These are phyloP conservation scores for Cryptococcus sp. DNA, from an alignment of 1,284 basidiomycete species.

Conservation along the genomic window DNA sequence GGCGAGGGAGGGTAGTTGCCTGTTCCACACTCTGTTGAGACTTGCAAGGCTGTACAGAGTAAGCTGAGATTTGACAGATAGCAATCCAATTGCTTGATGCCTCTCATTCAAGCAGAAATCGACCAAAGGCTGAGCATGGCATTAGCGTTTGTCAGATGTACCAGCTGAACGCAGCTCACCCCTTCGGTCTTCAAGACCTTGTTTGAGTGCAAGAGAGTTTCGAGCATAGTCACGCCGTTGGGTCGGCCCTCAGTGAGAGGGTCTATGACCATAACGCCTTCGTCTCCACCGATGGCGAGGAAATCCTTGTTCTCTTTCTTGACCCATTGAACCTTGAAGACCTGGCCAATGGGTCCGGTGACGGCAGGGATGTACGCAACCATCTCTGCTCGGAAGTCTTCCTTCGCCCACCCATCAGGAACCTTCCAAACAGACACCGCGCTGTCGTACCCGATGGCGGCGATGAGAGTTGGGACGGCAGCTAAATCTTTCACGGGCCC, in stretches of 20 bases:
- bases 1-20: constrained; percentile 32
- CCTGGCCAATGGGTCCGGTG: constrained; percentile 16
- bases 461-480: constrained; percentile 27
- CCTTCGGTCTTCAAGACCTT: constrained; percentile 40
- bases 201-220: constrained; percentile 12
- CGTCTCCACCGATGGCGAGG: constrained; percentile 38
- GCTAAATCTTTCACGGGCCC: constrained; percentile 41
- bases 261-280: constrained; percentile 39
- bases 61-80: constrained; percentile 33
- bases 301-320: constrained; percentile 26
- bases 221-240: background rate
- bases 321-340: constrained; percentile 40
- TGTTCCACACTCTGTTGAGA: constrained; percentile 42
- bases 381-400: constrained; percentile 30
- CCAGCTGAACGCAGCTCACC: constrained; percentile 21
- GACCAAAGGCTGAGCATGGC: constrained; percentile 21
- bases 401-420: constrained; percentile 29
- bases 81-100: constrained; percentile 42
- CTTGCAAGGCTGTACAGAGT: constrained; percentile 38
- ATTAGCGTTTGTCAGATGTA: background rate
- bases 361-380: background rate
- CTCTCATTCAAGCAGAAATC: constrained; percentile 44
- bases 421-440: constrained; percentile 35
- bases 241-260: constrained; percentile 13
- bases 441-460: constrained; percentile 32